Evolutionary conservation across 2,329 filamentous ascomycete genomes (phyloP).

Genomic region (Colletotrichum higginsianum): DNA sequence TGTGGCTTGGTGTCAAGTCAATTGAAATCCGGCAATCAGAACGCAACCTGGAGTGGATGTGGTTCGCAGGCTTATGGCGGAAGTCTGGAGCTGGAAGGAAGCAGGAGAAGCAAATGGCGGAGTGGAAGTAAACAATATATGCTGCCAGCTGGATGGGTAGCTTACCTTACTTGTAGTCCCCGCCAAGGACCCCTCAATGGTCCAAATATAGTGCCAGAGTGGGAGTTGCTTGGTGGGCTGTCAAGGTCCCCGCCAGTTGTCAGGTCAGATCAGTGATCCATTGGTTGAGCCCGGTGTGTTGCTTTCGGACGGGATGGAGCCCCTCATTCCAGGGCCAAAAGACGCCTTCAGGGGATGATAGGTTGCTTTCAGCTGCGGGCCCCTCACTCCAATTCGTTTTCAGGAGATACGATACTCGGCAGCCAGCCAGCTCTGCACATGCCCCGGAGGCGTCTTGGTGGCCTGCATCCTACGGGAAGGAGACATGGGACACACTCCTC

Average conservation of each 20-base stretch:
- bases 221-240: slow-evolving; percentile 35
- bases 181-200: slow-evolving; percentile 38
- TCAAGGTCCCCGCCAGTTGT: slow-evolving; percentile 36
- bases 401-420: slow-evolving; percentile 24
- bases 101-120: slow-evolving; percentile 28
- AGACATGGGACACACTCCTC: not conserved
- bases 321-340: slow-evolving; percentile 34
- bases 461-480: slow-evolving; percentile 9
- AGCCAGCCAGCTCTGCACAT: slow-evolving; percentile 38
- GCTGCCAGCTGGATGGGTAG: slow-evolving; percentile 19
- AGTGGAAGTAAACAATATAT: slow-evolving; percentile 28
- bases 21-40: slow-evolving; percentile 1
- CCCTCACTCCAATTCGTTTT: slow-evolving; percentile 36
- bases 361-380: slow-evolving; percentile 36
- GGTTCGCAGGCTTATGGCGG: not conserved
- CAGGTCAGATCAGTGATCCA: slow-evolving; percentile 30
- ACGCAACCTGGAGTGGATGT: not conserved
- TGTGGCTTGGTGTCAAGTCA: slow-evolving; percentile 7
- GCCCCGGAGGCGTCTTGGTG: slow-evolving; percentile 3
- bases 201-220: slow-evolving; percentile 39
- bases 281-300: slow-evolving; percentile 18
- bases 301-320: slow-evolving; percentile 34
- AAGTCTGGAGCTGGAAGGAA: slow-evolving; percentile 11
- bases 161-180: slow-evolving; percentile 42
- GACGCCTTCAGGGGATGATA: slow-evolving; percentile 37